Percentiles rank a stretch among this genome's conserved stretches.
Evolutionary conservation across 2,329 filamentous ascomycete species (phyloP).

Genomic region (Beauveria asiatica): DNA sequence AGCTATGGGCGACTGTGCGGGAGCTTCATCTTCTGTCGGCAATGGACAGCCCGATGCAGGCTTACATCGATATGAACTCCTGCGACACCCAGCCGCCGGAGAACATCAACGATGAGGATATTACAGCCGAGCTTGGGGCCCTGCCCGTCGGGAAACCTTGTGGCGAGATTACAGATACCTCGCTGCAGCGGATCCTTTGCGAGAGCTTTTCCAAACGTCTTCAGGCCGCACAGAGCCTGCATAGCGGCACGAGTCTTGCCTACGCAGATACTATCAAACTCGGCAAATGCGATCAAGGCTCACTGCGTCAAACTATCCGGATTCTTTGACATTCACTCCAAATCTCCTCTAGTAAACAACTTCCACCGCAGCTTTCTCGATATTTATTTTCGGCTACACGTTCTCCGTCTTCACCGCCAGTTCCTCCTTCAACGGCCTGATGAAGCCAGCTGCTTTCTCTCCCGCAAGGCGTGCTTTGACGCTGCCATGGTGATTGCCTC

Average conservation of each 20-base stretch:
- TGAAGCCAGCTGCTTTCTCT: background rate
- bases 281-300: background rate
- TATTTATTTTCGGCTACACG: background rate
- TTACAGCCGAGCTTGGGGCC: background rate
- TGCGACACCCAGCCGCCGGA: constrained; percentile 5
- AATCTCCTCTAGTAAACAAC: background rate
- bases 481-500: background rate
- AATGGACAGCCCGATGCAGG: constrained; percentile 1
- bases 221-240: background rate
- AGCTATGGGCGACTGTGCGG: constrained; percentile 4
- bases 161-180: background rate
- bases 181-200: background rate
- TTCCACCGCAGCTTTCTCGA: constrained; percentile 6
- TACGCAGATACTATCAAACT: background rate
- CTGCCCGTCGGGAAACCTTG: background rate
- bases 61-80: background rate
- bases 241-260: background rate
- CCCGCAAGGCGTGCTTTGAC: background rate
- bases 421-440: background rate
- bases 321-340: background rate
- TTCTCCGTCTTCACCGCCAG: constrained; percentile 1
- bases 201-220: background rate
- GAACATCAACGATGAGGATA: background rate
- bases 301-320: background rate
- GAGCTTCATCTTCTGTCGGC: background rate